Base-by-base conservation (phyloP, 345 rosid genomes). In the Salix arbutifolia region DNA sequence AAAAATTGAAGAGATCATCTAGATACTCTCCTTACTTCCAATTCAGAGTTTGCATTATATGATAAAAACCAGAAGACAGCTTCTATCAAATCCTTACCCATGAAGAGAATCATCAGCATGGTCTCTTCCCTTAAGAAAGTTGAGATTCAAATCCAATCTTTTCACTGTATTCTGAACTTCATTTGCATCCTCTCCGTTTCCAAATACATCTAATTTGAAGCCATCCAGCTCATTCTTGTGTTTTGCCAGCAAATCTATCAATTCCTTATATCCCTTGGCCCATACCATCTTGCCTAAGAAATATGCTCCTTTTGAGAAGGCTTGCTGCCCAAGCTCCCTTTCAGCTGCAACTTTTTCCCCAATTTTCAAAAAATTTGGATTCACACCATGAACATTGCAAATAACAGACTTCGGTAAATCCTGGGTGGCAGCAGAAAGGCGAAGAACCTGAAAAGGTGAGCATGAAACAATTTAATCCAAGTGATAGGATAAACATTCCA, bases 211-310 rank as follows among this genome's bases (percentile, higher is more conserved):
- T 90, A 96, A 77, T 48, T 92, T 91, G 84, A 96, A 90, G 78
- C 90, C 91, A 72, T 88, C 87, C 30, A 93, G 96, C 78, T 96
- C 99, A 46, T 76, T 84, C 76, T 91, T 91, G 85, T 90, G 93
- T 83, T 84, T 91, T 66, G 91, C 86, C 70, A 96, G 82, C 78
- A 96, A 86, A 89, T 96, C 94, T 75, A 96, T 90, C 81, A 96
- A 82, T 82, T 96, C 99, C 74, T 84, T 86, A 88, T 96, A 96
- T 74, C 99, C 99, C 87, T 96, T 96, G 77, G 99, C 99, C 99
- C 99, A 96, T 65, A 96, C 97, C 98, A 96, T 89, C 87, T 96
- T 96, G 50, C 98, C 99, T 67, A 96, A 84, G 79, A 96, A 96
- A 81, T 96, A 96, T 52, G 98, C 99, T 72, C 96, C 99, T 83